Conservation (phyloP, 805 yeast species). For the Debaryomyces maramus region DNA sequence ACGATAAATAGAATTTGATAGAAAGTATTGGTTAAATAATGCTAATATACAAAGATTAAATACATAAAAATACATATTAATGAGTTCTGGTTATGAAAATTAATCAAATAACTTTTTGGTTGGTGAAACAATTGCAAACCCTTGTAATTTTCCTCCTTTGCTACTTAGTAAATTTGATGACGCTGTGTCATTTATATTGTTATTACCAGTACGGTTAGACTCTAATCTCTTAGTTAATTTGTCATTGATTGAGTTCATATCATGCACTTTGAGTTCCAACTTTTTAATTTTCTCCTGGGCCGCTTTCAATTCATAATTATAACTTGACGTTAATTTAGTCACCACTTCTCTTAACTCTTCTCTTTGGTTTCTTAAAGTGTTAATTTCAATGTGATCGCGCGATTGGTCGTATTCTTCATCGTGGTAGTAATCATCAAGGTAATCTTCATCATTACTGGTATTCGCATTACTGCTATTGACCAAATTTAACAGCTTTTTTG, state of each 20-base stretch:
- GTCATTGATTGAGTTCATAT: conserved; percentile 33
- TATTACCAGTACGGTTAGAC: conserved; percentile 1
- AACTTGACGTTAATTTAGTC: conserved; percentile 36
- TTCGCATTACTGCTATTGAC: not conserved
- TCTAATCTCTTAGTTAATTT: conserved; percentile 29
- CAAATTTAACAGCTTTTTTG: conserved; percentile 8
- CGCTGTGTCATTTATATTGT: conserved; percentile 1
- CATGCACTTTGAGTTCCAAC: conserved; percentile 30
- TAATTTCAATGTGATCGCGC: conserved; percentile 15
- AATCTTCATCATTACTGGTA: not conserved
- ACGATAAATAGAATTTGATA: not conserved
- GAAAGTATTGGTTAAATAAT: not conserved
- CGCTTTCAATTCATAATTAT: conserved; percentile 34
- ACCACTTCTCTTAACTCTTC: conserved; percentile 44
- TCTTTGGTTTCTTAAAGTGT: conserved; percentile 29
- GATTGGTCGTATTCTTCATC: conserved; percentile 16
- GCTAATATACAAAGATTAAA: not conserved
- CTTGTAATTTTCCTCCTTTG: conserved; percentile 40
- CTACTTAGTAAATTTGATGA: conserved; percentile 4
- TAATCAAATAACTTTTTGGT: conserved; percentile 24
- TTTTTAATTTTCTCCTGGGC: conserved; percentile 36
- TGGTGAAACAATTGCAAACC: conserved; percentile 39
- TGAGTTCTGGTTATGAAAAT: not conserved
- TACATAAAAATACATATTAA: not conserved
- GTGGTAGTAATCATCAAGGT: conserved; percentile 2